Conservation (phyloP, 345 rosid genomes). For the Gossypium mustelinum region DNA sequence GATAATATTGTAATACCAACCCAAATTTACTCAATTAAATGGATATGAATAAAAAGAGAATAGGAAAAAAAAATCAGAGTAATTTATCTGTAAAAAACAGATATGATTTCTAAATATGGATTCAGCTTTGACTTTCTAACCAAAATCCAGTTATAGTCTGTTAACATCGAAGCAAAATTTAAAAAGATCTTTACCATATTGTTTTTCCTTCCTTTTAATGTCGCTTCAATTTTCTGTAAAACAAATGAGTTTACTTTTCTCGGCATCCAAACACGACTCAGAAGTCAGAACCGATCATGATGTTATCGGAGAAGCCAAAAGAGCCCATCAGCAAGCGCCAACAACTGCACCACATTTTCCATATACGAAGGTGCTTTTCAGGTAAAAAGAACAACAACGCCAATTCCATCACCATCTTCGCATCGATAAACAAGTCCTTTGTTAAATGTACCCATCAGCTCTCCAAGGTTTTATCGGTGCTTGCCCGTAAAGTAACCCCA, state of each 20-base stretch:
- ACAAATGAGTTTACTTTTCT: background rate
- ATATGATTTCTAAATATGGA: background rate
- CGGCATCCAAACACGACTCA: background rate
- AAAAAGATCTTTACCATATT: background rate
- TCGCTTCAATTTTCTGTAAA: background rate
- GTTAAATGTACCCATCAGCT: constrained; percentile 58
- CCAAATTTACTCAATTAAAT: background rate
- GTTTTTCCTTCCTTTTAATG: background rate
- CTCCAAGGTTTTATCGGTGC: constrained; percentile 49
- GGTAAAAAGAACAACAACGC: constrained; percentile 17
- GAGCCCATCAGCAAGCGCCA: constrained; percentile 29
- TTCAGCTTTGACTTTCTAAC: background rate
- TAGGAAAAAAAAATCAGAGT: background rate
- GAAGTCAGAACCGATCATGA: constrained; percentile 9
- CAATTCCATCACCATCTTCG: constrained; percentile 38
- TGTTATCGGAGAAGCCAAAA: constrained; percentile 41
- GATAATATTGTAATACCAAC: too few species aligned
- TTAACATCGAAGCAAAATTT: background rate
- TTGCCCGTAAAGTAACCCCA: constrained; percentile 39
- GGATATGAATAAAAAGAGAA: background rate
- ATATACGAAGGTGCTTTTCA: constrained; percentile 25
- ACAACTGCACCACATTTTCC: constrained; percentile 23
- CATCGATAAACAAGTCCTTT: constrained; percentile 58
- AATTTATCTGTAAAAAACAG: constrained; percentile 2
- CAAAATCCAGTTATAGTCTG: background rate